Percentiles rank a stretch among this genome's conserved stretches.
Evolutionary conservation across 2,329 filamentous ascomycete genomes (phyloP).

Genomic region (Talaromyces sp.): DNA sequence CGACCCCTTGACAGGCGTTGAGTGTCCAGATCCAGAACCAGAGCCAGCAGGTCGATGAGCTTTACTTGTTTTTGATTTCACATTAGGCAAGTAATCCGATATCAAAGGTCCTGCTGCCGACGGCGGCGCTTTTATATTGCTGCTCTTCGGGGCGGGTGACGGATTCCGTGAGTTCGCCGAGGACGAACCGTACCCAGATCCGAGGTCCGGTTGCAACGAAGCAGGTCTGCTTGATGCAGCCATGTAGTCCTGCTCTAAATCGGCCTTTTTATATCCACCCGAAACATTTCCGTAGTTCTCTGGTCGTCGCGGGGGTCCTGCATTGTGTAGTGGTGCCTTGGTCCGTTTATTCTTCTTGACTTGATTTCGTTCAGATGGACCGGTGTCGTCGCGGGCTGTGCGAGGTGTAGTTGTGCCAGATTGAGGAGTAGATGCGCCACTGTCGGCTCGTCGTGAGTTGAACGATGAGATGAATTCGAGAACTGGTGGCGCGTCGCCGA

Average conservation of each 20-base stretch:
- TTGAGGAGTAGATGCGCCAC: constrained; percentile 26
- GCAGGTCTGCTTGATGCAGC: constrained; percentile 54
- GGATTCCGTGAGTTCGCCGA: constrained; percentile 48
- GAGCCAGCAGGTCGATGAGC: constrained; percentile 37
- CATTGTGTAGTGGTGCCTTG: constrained; percentile 60
- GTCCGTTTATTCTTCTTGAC: constrained; percentile 57
- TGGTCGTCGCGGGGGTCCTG: constrained; percentile 61
- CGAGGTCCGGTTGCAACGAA: constrained; percentile 37
- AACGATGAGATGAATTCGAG: constrained; percentile 71
- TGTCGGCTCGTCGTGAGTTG: constrained; percentile 62
- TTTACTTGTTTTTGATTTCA: constrained; percentile 58
- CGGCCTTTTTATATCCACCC: constrained; percentile 75
- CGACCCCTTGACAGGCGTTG: constrained; percentile 61
- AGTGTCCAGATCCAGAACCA: constrained; percentile 34
- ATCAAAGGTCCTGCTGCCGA: constrained; percentile 77
- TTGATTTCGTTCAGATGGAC: constrained; percentile 33
- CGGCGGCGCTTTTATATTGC: constrained; percentile 53
- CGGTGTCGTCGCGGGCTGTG: constrained; percentile 18
- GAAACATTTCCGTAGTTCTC: constrained; percentile 63
- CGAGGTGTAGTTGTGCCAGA: constrained; percentile 13
- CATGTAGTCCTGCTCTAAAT: constrained; percentile 71
- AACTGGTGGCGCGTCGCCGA: constrained; percentile 78
- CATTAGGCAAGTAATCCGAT: constrained; percentile 66
- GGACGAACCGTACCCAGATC: constrained; percentile 38
- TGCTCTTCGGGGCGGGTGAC: constrained; percentile 35